Evolutionary conservation across 129 eudicot genomes (phyloP).

Genomic region (Heracleum sosnowskyi): DNA sequence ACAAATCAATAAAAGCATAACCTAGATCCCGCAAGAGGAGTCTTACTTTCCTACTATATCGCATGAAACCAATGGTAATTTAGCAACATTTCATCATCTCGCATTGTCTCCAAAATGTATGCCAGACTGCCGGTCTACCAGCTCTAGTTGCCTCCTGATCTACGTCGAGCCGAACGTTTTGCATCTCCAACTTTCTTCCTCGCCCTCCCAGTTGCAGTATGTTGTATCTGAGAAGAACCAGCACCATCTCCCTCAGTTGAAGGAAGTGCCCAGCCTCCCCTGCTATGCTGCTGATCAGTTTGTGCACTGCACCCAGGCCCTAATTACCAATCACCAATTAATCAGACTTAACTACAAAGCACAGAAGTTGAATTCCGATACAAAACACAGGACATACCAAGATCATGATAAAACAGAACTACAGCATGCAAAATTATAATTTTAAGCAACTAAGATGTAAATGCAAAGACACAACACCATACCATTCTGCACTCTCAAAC

Average conservation of each 20-base stretch:
- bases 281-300: slow-evolving; percentile 17
- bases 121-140: not conserved
- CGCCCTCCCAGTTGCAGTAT: not conserved
- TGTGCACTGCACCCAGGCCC: slow-evolving; percentile 20
- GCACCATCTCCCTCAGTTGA: slow-evolving; percentile 24
- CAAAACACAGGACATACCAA: not conserved
- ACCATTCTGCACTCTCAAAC: slow-evolving; percentile 25
- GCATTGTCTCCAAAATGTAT: not conserved
- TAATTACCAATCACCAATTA: not conserved
- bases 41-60: not conserved
- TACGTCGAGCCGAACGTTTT: not conserved
- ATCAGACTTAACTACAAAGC: not conserved
- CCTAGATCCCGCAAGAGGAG: not conserved
- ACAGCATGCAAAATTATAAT: not conserved
- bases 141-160: not conserved
- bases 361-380: not conserved
- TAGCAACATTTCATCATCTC: not conserved
- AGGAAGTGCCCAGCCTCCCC: slow-evolving; percentile 85
- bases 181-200: not conserved
- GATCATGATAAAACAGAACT: not conserved
- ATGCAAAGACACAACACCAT: not conserved
- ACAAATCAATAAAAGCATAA: not conserved
- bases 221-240: not conserved
- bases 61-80: not conserved
- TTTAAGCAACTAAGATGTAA: not conserved